A percentile compares a stretch with the other conserved stretches of the same genome.
Conservation (phyloP, 345 rosid species). For the Psidium friedrichsthalianum region DNA sequence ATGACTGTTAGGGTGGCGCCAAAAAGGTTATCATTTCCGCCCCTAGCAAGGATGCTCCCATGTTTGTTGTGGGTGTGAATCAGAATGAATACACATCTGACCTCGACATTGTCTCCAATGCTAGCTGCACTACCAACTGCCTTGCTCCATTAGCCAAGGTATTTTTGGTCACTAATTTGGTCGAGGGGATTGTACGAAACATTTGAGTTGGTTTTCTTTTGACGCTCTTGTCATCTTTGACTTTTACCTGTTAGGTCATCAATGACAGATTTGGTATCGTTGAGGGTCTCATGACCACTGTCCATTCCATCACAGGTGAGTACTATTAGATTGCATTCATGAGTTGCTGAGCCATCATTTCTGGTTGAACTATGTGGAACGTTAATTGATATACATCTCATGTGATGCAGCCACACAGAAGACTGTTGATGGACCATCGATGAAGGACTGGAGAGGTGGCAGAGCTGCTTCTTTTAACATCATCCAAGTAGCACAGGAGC, state of each 20-base stretch:
- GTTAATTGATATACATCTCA: not conserved
- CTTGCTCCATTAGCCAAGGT: conserved; percentile 74
- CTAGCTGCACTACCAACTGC: conserved; percentile 79
- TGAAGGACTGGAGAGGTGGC: conserved; percentile 81
- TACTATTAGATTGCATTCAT: not conserved
- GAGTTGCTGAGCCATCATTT: not conserved
- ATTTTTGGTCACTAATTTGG: not conserved
- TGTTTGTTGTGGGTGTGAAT: conserved; percentile 69
- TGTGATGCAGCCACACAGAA: conserved; percentile 42
- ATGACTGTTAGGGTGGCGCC: conserved; percentile 42
- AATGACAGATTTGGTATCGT: conserved; percentile 52
- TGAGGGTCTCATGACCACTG: conserved; percentile 79
- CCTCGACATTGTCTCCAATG: conserved; percentile 45
- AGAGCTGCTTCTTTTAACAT: conserved; percentile 69
- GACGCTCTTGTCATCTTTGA: not conserved
- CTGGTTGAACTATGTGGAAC: not conserved
- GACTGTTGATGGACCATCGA: conserved; percentile 74
- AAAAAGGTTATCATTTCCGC: conserved; percentile 59
- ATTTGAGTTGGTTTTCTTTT: not conserved
- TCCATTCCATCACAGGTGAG: conserved; percentile 55
- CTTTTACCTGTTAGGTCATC: conserved; percentile 26
- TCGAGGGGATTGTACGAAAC: too few species aligned
- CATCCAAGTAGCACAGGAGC: conserved; percentile 73
- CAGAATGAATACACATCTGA: conserved; percentile 44
- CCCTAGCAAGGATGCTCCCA: conserved; percentile 62